Percentiles rank a stretch among this genome's conserved stretches.
Conservation (phyloP, 148 eudicot genomes). For the Selenicereus undatus region DNA sequence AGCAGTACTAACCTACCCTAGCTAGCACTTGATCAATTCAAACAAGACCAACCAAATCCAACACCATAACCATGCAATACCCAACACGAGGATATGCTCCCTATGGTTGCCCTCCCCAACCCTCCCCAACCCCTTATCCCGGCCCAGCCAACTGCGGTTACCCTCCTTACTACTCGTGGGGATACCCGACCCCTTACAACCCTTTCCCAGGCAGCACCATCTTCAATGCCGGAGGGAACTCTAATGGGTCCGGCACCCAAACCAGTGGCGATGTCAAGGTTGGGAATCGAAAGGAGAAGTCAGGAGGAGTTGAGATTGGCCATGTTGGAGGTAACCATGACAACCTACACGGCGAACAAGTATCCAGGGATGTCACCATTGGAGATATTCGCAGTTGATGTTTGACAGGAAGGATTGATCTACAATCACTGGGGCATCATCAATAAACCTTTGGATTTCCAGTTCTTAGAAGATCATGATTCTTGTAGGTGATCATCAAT, state of each 20-base stretch:
- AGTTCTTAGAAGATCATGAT: neutral
- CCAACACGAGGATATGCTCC: neutral
- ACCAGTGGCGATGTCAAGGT: conserved; percentile 23
- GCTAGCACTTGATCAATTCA: neutral
- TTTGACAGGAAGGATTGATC: neutral
- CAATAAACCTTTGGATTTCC: neutral
- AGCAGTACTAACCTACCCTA: neutral
- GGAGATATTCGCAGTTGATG: conserved; percentile 23
- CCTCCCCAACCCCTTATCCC: neutral
- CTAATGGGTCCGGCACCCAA: conserved; percentile 27
- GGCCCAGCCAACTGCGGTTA: conserved; percentile 15
- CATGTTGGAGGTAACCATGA: conserved; percentile 23
- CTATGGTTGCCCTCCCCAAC: neutral
- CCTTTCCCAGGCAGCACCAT: conserved; percentile 28
- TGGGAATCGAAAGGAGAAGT: conserved; percentile 20
- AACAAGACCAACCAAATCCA: neutral
- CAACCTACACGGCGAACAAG: conserved; percentile 14
- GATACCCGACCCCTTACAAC: conserved; percentile 30
- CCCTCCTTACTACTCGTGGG: conserved; percentile 30
- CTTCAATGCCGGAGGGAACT: conserved; percentile 29
- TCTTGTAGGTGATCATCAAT: neutral
- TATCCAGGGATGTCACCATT: conserved; percentile 20
- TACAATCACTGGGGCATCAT: neutral
- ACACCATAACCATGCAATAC: neutral
- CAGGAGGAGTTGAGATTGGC: conserved; percentile 23